Percentiles rank a stretch among this genome's conserved stretches.
Conservation (phyloP, 2,329 filamentous ascomycete species). For the Exophiala lecanii-corni region DNA sequence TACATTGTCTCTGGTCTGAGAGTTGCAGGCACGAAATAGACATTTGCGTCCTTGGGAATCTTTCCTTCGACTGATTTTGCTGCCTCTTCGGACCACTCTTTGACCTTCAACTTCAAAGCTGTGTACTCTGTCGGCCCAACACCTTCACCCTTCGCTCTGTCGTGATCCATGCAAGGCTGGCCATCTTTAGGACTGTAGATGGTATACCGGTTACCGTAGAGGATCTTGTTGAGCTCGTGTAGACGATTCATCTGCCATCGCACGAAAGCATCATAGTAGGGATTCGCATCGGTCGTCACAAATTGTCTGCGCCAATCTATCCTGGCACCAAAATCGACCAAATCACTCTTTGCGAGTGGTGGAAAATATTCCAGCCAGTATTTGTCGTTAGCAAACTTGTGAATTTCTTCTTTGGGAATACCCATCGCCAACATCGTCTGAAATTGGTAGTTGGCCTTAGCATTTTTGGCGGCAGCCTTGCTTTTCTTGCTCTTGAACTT, state of each 20-base stretch:
- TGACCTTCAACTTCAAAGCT: conserved; percentile 82
- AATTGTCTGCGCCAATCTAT: conserved; percentile 93
- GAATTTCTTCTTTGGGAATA: conserved; percentile 81
- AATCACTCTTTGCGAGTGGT: conserved; percentile 70
- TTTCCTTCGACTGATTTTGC: conserved; percentile 69
- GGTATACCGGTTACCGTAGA: conserved; percentile 79
- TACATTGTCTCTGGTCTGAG: conserved; percentile 98
- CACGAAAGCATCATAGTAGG: conserved; percentile 93
- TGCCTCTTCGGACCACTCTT: conserved; percentile 79
- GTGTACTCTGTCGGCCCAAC: conserved; percentile 88
- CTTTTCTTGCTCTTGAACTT: conserved; percentile 92
- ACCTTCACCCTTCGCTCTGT: conserved; percentile 74
- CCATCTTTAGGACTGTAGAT: conserved; percentile 88
- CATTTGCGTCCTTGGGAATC: conserved; percentile 70
- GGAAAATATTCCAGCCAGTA: conserved; percentile 94
- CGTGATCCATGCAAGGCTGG: conserved; percentile 84
- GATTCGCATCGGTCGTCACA: conserved; percentile 93
- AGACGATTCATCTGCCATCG: conserved; percentile 60
- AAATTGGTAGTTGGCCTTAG: conserved; percentile 94
- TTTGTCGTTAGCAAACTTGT: conserved; percentile 84
- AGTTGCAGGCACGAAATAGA: conserved; percentile 89
- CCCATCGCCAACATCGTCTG: conserved; percentile 91
- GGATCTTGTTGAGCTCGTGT: conserved; percentile 27
- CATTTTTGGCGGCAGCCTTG: conserved; percentile 83
- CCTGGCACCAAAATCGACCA: conserved; percentile 76